phyloP scores from a whole-genome alignment of 495 filamentous ascomycete species.

The Melanomma pulvis-pyrius region DNA sequence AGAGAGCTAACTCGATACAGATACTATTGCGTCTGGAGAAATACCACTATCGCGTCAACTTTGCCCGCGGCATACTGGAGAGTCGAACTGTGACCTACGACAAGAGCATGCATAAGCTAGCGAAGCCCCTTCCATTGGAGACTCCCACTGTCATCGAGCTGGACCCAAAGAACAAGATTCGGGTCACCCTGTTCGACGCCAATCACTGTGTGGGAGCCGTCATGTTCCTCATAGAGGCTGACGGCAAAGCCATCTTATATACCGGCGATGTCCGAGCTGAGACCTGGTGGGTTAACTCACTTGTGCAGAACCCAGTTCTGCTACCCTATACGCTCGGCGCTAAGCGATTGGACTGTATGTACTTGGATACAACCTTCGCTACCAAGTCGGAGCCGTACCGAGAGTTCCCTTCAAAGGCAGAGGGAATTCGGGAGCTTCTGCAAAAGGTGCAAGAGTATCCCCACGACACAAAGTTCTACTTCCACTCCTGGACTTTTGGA shows the following conservation, averaged over 20 bases:
- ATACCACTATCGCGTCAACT: slow-evolving; percentile 77
- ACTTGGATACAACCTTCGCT: slow-evolving; percentile 84
- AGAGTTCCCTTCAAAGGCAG: slow-evolving; percentile 64
- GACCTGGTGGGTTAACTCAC: slow-evolving; percentile 66
- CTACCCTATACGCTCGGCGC: slow-evolving; percentile 72
- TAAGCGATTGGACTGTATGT: slow-evolving; percentile 74
- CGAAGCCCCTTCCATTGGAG: slow-evolving; percentile 83
- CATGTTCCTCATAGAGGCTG: slow-evolving; percentile 88
- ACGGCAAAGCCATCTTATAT: slow-evolving; percentile 77
- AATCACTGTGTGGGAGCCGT: slow-evolving; percentile 92
- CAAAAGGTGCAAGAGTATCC: slow-evolving; percentile 71
- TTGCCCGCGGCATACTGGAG: slow-evolving; percentile 76
- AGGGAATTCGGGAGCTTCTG: slow-evolving; percentile 76
- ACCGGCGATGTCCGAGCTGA: slow-evolving; percentile 90
- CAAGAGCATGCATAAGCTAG: slow-evolving; percentile 68
- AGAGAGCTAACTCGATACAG: slow-evolving; percentile 38
- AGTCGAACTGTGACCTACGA: slow-evolving; percentile 66
- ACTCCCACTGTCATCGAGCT: slow-evolving; percentile 81
- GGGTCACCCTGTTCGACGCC: slow-evolving; percentile 84
- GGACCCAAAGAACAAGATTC: slow-evolving; percentile 64
- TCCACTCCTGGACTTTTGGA: slow-evolving; percentile 92
- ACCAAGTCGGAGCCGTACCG: slow-evolving; percentile 51
- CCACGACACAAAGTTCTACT: slow-evolving; percentile 75
- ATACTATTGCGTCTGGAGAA: slow-evolving; percentile 73
- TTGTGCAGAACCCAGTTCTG: slow-evolving; percentile 71